Conservation (phyloP, 192 early-diverging fungal species). For the Dimargaris verticillata region DNA sequence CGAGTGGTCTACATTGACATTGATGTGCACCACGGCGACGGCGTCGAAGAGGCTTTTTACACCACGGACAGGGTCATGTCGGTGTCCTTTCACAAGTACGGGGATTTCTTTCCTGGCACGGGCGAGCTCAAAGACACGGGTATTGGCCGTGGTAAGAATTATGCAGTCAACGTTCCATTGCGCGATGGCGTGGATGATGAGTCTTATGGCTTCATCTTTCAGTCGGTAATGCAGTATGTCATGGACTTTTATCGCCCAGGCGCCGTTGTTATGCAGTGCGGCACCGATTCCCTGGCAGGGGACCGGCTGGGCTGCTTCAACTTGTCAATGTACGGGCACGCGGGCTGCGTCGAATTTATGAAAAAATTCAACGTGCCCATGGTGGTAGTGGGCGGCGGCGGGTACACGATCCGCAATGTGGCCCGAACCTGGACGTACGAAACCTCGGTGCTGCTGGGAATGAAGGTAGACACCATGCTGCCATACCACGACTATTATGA, state of each 20-base stretch:
- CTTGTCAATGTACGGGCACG: slow-evolving; percentile 84
- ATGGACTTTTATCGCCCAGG: slow-evolving; percentile 89
- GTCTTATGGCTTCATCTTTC: slow-evolving; percentile 80
- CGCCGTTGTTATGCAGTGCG: slow-evolving; percentile 87
- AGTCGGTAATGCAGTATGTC: slow-evolving; percentile 63
- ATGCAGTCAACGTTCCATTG: slow-evolving; percentile 91
- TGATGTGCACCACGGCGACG: slow-evolving; percentile 98
- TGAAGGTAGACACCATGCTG: slow-evolving; percentile 46
- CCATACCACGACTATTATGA: slow-evolving; percentile 78
- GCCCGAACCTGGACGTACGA: slow-evolving; percentile 92
- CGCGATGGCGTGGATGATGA: slow-evolving; percentile 87
- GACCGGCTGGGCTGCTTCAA: slow-evolving; percentile 93
- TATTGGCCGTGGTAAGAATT: slow-evolving; percentile 71
- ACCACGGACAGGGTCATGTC: slow-evolving; percentile 99
- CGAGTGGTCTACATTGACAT: slow-evolving; percentile 96
- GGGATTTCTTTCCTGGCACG: slow-evolving; percentile 96
- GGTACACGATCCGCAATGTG: slow-evolving; percentile 94
- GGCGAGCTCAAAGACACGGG: slow-evolving; percentile 92
- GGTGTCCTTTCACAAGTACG: slow-evolving; percentile 95
- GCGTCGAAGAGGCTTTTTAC: slow-evolving; percentile 98
- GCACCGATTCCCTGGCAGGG: slow-evolving; percentile 85
- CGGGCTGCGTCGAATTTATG: slow-evolving; percentile 82
- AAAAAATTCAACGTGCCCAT: slow-evolving; percentile 81
- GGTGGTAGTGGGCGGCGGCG: slow-evolving; percentile 87
- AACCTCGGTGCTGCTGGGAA: slow-evolving; percentile 63